phyloP scores from a whole-genome alignment of 139 green algal genomes.

The Picochlorum costavermella region DNA sequence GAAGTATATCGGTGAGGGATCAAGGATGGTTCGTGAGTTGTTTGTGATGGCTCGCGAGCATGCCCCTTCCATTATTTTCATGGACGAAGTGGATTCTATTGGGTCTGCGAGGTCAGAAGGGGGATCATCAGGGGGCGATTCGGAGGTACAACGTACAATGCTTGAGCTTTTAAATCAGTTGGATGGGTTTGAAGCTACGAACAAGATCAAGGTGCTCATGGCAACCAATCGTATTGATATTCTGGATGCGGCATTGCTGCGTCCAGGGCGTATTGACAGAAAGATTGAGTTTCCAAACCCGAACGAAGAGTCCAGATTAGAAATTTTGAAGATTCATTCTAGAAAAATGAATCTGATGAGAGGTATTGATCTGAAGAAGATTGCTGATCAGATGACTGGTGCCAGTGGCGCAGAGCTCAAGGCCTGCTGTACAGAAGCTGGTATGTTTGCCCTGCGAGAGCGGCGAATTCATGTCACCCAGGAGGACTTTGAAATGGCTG shows the following conservation, averaged over 20 bases:
- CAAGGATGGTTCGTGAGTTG: slow-evolving; percentile 97
- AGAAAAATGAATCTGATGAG: slow-evolving; percentile 88
- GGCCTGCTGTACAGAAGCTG: slow-evolving; percentile 92
- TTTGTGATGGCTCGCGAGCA: slow-evolving; percentile 99
- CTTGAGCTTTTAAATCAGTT: slow-evolving; percentile 99
- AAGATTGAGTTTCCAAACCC: slow-evolving; percentile 99
- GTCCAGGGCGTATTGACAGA: slow-evolving; percentile 95
- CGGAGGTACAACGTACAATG: slow-evolving; percentile 99
- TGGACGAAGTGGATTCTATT: slow-evolving; percentile 98
- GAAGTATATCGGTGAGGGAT: slow-evolving; percentile 99
- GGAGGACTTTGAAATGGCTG: slow-evolving; percentile 99
- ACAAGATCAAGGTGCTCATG: slow-evolving; percentile 99
- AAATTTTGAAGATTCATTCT: slow-evolving; percentile 94
- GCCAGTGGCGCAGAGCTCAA: slow-evolving; percentile 94
- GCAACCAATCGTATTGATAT: slow-evolving; percentile 99
- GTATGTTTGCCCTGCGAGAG: slow-evolving; percentile 98
- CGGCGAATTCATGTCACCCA: slow-evolving; percentile 94
- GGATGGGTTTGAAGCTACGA: slow-evolving; percentile 96
- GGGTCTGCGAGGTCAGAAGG: slow-evolving; percentile 80
- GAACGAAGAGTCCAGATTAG: slow-evolving; percentile 75
- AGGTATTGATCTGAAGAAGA: slow-evolving; percentile 92
- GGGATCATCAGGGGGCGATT: slow-evolving; percentile 65
- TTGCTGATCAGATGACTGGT: slow-evolving; percentile 86
- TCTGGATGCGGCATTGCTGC: slow-evolving; percentile 90
- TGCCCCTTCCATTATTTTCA: slow-evolving; percentile 93